Conservation (phyloP, 495 filamentous ascomycete species). For the Penicillium angulare region DNA sequence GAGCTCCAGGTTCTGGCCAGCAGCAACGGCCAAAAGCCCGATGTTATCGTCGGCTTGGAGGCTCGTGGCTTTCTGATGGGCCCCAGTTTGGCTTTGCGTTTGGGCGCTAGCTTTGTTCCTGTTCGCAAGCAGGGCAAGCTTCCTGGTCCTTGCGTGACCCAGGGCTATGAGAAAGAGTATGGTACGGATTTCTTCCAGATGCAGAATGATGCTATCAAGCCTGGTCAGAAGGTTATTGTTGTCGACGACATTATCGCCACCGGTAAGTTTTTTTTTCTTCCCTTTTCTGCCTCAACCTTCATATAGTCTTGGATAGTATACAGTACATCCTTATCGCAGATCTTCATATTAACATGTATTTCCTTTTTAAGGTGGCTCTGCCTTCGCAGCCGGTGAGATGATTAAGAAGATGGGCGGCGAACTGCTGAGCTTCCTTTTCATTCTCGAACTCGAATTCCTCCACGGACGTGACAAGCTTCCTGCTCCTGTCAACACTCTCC, state of each 20-base stretch:
- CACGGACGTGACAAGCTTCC: conserved; percentile 87
- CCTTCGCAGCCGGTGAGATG: conserved; percentile 80
- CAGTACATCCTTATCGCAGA: not conserved
- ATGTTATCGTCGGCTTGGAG: conserved; percentile 91
- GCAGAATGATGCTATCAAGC: conserved; percentile 78
- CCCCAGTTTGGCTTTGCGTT: conserved; percentile 78
- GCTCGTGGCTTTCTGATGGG: conserved; percentile 96
- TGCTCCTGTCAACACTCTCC: conserved; percentile 80
- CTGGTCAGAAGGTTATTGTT: conserved; percentile 84
- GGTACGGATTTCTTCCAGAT: conserved; percentile 96
- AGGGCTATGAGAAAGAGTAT: conserved; percentile 92
- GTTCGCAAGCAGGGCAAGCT: conserved; percentile 97
- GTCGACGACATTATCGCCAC: conserved; percentile 99
- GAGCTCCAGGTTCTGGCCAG: conserved; percentile 71
- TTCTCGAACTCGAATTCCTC: conserved; percentile 94
- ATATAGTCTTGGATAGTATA: too few relatives aligned
- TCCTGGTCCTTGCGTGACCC: conserved; percentile 80
- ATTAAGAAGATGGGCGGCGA: conserved; percentile 82
- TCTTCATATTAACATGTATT: not conserved
- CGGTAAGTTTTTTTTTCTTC: conserved; percentile 69
- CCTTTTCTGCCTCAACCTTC: too few relatives aligned
- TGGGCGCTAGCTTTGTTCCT: conserved; percentile 89
- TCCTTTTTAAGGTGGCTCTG: conserved; percentile 71
- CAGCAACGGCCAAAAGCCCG: conserved; percentile 59
- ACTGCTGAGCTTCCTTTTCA: conserved; percentile 86